Evolutionary conservation across 2,329 filamentous ascomycete genomes (phyloP).

Genomic region (Colletotrichum acutatum): DNA sequence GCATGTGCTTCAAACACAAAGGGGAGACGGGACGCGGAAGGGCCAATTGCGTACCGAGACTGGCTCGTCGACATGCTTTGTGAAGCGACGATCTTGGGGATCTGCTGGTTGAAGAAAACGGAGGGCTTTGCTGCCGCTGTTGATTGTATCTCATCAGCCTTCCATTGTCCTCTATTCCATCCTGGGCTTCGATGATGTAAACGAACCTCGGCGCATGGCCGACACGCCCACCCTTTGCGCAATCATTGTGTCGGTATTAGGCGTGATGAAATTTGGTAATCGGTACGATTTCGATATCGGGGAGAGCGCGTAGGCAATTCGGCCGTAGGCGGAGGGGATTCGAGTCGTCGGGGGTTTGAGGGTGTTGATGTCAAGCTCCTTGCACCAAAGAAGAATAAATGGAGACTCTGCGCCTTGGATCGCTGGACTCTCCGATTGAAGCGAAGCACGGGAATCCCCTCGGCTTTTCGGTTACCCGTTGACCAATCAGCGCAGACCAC

Average conservation of each 20-base stretch:
- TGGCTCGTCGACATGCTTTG: slow-evolving; percentile 55
- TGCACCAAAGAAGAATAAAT: background rate
- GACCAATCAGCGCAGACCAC: slow-evolving; percentile 51
- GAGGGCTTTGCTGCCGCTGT: slow-evolving; percentile 51
- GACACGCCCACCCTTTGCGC: slow-evolving; percentile 67
- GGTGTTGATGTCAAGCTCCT: slow-evolving; percentile 36
- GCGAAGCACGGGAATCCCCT: slow-evolving; percentile 37
- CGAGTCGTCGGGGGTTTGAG: slow-evolving; percentile 28
- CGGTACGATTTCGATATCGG: background rate
- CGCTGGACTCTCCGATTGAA: slow-evolving; percentile 13
- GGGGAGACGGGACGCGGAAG: background rate
- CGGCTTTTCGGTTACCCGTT: slow-evolving; percentile 56
- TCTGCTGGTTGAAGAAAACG: slow-evolving; percentile 59
- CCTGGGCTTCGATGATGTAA: slow-evolving; percentile 3
- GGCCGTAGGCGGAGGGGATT: slow-evolving; percentile 37
- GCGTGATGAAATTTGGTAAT: background rate
- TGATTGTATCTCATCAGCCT: slow-evolving; percentile 40
- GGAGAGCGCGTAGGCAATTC: background rate
- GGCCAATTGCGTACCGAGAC: slow-evolving; percentile 53
- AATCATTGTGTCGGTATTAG: slow-evolving; percentile 57
- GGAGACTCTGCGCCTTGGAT: slow-evolving; percentile 17
- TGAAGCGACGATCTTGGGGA: slow-evolving; percentile 58
- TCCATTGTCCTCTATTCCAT: background rate
- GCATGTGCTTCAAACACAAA: background rate
- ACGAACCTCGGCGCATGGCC: slow-evolving; percentile 69